These are phyloP conservation scores for Microstegium vimineum DNA, from an alignment of 176 grass and related monocot species.

Conservation along the genomic window DNA sequence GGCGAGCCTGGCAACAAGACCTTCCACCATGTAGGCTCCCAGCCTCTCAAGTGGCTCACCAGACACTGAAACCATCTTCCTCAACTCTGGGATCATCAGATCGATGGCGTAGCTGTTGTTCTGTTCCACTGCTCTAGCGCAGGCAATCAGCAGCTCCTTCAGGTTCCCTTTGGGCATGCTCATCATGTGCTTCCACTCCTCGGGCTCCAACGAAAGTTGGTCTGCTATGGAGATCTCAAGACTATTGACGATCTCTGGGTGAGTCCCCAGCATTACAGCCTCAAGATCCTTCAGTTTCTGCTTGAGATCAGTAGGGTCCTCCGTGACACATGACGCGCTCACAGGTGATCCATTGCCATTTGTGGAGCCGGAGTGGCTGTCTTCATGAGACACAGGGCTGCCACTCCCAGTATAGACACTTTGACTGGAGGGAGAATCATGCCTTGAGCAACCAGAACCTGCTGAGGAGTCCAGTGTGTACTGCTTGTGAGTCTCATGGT, in stretches of 20 bases:
- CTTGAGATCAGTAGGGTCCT: constrained; percentile 73
- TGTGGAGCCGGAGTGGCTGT: constrained; percentile 38
- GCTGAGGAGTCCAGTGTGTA: constrained; percentile 65
- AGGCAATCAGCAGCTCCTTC: constrained; percentile 70
- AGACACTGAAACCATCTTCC: constrained; percentile 85
- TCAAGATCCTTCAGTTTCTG: constrained; percentile 70
- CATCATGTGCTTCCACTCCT: constrained; percentile 49
- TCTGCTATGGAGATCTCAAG: constrained; percentile 32
- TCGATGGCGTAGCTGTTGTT: constrained; percentile 36
- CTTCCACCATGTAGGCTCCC: constrained; percentile 94
- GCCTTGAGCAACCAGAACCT: constrained; percentile 14
- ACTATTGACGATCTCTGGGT: constrained; percentile 41
- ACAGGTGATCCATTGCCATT: constrained; percentile 43
- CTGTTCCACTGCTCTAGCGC: constrained; percentile 73
- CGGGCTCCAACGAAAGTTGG: constrained; percentile 35
- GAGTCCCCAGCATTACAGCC: constrained; percentile 77
- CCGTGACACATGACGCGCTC: constrained; percentile 72
- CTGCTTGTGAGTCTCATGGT: constrained; percentile 13
- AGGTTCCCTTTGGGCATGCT: constrained; percentile 58
- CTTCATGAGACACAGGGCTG: constrained; percentile 53
- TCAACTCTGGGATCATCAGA: constrained; percentile 62
- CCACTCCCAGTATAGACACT: constrained; percentile 36
- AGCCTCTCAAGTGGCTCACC: constrained; percentile 73
- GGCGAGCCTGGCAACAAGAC: constrained; percentile 75
- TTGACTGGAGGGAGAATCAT: constrained; percentile 44